A percentile compares a stretch with the other conserved stretches of the same genome.
phyloP scores from a whole-genome alignment of 2,329 filamentous ascomycete genomes.

The Cladophialophora immunda region DNA sequence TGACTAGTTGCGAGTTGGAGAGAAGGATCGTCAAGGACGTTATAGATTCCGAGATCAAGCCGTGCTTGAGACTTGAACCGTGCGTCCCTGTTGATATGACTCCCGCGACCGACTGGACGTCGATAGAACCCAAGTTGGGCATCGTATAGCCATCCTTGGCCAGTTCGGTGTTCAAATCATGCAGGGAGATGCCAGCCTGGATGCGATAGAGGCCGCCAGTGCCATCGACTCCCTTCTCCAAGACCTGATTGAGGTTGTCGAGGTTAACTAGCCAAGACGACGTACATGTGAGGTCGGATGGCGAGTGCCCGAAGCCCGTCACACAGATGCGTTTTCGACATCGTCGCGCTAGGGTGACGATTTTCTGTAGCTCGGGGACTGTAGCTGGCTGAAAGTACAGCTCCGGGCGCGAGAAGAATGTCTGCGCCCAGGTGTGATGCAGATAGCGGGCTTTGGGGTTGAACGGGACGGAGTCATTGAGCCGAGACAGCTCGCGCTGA shows the following conservation, averaged over 20 bases:
- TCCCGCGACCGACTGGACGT: slow-evolving; percentile 90
- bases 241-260: slow-evolving; percentile 78
- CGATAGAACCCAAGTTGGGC: slow-evolving; percentile 93
- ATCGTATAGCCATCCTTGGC: slow-evolving; percentile 81
- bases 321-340: slow-evolving; percentile 84
- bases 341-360: slow-evolving; percentile 79
- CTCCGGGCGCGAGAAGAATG: slow-evolving; percentile 87
- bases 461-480: slow-evolving; percentile 75
- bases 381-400: slow-evolving; percentile 87
- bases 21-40: slow-evolving; percentile 80
- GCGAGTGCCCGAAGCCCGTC: slow-evolving; percentile 91
- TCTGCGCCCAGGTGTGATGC: slow-evolving; percentile 94
- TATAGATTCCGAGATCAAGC: slow-evolving; percentile 82
- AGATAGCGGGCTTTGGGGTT: slow-evolving; percentile 75
- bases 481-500: slow-evolving; percentile 63
- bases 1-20: slow-evolving; percentile 76
- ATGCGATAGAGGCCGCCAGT: slow-evolving; percentile 74
- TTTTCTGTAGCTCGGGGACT: slow-evolving; percentile 81
- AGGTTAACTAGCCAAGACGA: slow-evolving; percentile 95
- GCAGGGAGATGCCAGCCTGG: slow-evolving; percentile 87
- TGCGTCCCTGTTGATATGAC: slow-evolving; percentile 94
- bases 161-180: slow-evolving; percentile 75
- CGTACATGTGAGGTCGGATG: slow-evolving; percentile 89
- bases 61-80: slow-evolving; percentile 84
- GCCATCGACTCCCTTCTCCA: slow-evolving; percentile 68